Percentiles rank a stretch among this genome's conserved stretches.
Evolutionary conservation across 2,329 filamentous ascomycete genomes (phyloP).

Genomic region (Sphaerulina musiva): DNA sequence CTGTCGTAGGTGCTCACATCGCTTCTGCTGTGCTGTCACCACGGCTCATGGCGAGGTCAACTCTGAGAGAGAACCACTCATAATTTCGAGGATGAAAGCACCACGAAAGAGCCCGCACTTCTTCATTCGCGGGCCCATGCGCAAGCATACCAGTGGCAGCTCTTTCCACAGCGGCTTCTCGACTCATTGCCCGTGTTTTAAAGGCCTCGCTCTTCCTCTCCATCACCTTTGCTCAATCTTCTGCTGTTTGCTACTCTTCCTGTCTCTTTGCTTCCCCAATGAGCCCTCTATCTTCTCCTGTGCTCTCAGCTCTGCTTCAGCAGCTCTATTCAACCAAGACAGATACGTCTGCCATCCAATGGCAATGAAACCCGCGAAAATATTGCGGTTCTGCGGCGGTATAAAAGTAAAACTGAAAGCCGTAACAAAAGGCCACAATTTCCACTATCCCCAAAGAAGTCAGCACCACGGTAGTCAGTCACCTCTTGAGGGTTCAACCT

Average conservation of each 20-base stretch:
- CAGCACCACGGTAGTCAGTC: no score
- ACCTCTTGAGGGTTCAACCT: no score
- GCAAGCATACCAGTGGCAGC: not conserved
- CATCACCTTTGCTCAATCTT: conserved; percentile 10
- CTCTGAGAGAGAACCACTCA: no score
- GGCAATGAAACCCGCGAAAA: conserved; percentile 69
- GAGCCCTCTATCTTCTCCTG: not conserved
- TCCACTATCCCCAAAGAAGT: conserved; percentile 42
- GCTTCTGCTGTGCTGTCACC: no score
- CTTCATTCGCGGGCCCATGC: no score
- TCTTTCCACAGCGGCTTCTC: not conserved
- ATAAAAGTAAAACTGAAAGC: conserved; percentile 84
- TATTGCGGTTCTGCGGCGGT: conserved; percentile 67
- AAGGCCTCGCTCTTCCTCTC: not conserved
- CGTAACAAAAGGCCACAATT: conserved; percentile 82
- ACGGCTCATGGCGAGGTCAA: no score
- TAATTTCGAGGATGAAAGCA: no score
- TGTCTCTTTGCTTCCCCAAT: not conserved
- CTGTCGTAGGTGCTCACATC: no score
- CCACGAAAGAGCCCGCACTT: no score
- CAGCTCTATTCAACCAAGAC: conserved; percentile 68
- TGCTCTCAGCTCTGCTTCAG: conserved; percentile 50
- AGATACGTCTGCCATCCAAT: conserved; percentile 92
- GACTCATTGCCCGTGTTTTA: not conserved
- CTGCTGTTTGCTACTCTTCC: conserved; percentile 18